Evolutionary conservation across 73 alveolate species (phyloP).

Genomic region (Paramecium bursaria): DNA sequence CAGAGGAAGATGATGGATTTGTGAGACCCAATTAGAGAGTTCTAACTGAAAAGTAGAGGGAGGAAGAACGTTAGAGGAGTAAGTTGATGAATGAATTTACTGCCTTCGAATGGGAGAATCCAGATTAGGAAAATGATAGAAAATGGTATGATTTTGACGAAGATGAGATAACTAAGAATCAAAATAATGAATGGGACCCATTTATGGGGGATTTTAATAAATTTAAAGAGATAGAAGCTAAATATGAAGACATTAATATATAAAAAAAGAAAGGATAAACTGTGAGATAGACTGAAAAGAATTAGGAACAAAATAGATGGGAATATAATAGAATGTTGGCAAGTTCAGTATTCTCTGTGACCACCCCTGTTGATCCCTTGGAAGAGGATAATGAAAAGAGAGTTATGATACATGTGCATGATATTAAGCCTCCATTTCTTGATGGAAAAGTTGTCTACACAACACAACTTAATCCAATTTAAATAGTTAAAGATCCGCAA

Average conservation of each 20-base stretch:
- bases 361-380: slow-evolving; percentile 70
- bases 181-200: slow-evolving; percentile 79
- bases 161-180: slow-evolving; percentile 85
- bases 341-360: slow-evolving; percentile 88
- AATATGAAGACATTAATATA: slow-evolving; percentile 63
- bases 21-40: background rate
- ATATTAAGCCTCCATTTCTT: slow-evolving; percentile 98
- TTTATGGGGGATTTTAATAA: slow-evolving; percentile 75
- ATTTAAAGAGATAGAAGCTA: slow-evolving; percentile 70
- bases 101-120: slow-evolving; percentile 89
- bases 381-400: slow-evolving; percentile 96
- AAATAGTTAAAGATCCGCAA: slow-evolving; percentile 98
- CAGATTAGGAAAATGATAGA: slow-evolving; percentile 88
- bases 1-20: slow-evolving; percentile 57
- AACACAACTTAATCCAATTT: slow-evolving; percentile 93
- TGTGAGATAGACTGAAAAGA: slow-evolving; percentile 85
- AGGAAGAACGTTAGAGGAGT: slow-evolving; percentile 48
- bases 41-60: slow-evolving; percentile 22
- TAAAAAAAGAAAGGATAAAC: slow-evolving; percentile 62
- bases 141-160: slow-evolving; percentile 98
- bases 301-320: slow-evolving; percentile 97
- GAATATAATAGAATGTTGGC: slow-evolving; percentile 96
- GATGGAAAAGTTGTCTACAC: slow-evolving; percentile 97
- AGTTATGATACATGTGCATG: slow-evolving; percentile 95
- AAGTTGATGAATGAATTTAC: slow-evolving; percentile 68